phyloP scores from a whole-genome alignment of 805 yeast species.

The Komagataella pastoris region DNA sequence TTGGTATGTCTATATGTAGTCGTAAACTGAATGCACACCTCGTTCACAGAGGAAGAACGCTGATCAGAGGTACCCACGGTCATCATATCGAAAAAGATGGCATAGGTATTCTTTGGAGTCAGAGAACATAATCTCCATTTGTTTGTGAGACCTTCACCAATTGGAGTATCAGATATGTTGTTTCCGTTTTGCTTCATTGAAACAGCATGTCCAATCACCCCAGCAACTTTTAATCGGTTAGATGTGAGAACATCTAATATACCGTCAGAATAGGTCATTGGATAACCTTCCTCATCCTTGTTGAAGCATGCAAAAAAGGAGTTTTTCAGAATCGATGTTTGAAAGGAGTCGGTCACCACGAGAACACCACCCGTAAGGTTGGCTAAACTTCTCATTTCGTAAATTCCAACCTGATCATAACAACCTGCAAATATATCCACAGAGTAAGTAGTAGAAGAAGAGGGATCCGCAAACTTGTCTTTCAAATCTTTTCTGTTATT shows the following conservation, averaged over 20 bases:
- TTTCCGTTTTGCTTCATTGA: conserved; percentile 53
- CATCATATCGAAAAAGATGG: conserved; percentile 75
- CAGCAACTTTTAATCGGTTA: conserved; percentile 77
- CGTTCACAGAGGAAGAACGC: conserved; percentile 20
- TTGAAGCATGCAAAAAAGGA: conserved; percentile 77
- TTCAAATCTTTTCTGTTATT: conserved; percentile 22
- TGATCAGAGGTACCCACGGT: conserved; percentile 33
- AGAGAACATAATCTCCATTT: conserved; percentile 78
- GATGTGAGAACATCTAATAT: conserved; percentile 79
- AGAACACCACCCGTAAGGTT: conserved; percentile 85
- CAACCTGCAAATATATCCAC: conserved; percentile 91
- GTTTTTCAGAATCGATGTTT: conserved; percentile 89
- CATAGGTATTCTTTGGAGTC: conserved; percentile 83
- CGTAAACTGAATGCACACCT: conserved; percentile 51
- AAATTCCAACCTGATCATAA: conserved; percentile 91
- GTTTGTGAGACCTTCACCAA: conserved; percentile 89
- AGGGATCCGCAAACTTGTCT: conserved; percentile 21
- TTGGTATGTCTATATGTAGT: conserved; percentile 94
- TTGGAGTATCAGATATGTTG: conserved; percentile 82
- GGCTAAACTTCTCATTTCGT: conserved; percentile 81
- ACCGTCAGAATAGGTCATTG: conserved; percentile 87
- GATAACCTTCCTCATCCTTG: conserved; percentile 77
- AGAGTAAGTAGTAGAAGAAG: conserved; percentile 50
- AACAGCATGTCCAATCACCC: conserved; percentile 87
- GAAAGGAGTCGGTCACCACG: conserved; percentile 83